These are phyloP conservation scores for Neurospora sp. DNA, from an alignment of 495 filamentous ascomycete species.

Conservation along the genomic window DNA sequence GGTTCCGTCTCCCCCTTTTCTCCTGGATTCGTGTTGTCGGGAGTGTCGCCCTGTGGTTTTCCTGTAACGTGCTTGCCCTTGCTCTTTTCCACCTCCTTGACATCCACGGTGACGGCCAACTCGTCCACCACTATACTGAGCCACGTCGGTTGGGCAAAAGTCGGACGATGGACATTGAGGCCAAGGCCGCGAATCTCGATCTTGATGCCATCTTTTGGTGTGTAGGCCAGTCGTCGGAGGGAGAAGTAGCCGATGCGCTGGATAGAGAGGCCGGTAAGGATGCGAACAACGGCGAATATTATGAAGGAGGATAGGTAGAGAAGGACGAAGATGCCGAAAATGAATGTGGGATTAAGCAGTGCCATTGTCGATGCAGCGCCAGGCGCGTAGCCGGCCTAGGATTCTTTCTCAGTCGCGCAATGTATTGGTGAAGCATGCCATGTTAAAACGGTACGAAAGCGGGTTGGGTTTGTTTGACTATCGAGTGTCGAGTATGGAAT, in stretches of 20 bases:
- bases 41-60: neutral
- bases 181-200: slow-evolving; percentile 86
- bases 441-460: neutral
- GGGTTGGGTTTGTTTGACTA: neutral
- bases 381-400: neutral
- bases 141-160: slow-evolving; percentile 96
- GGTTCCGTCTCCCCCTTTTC: slow-evolving; percentile 10
- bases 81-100: slow-evolving; percentile 47
- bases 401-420: slow-evolving; percentile 1
- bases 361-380: slow-evolving; percentile 25
- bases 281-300: slow-evolving; percentile 83
- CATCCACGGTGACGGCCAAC: slow-evolving; percentile 71
- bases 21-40: slow-evolving; percentile 16
- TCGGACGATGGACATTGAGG: slow-evolving; percentile 78
- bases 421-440: neutral
- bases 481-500: neutral
- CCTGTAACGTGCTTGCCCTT: slow-evolving; percentile 14
- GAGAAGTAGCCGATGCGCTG: slow-evolving; percentile 90
- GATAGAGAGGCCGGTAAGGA: slow-evolving; percentile 89
- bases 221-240: slow-evolving; percentile 78
- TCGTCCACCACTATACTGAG: slow-evolving; percentile 80
- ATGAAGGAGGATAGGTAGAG: slow-evolving; percentile 88
- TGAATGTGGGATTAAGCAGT: slow-evolving; percentile 59
- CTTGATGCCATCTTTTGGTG: slow-evolving; percentile 72
- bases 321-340: slow-evolving; percentile 73